A percentile compares a stretch with the other conserved stretches of the same genome.
phyloP scores from a whole-genome alignment of 1,284 basidiomycete species.

The Ceratorhiza oryzae-sativae region DNA sequence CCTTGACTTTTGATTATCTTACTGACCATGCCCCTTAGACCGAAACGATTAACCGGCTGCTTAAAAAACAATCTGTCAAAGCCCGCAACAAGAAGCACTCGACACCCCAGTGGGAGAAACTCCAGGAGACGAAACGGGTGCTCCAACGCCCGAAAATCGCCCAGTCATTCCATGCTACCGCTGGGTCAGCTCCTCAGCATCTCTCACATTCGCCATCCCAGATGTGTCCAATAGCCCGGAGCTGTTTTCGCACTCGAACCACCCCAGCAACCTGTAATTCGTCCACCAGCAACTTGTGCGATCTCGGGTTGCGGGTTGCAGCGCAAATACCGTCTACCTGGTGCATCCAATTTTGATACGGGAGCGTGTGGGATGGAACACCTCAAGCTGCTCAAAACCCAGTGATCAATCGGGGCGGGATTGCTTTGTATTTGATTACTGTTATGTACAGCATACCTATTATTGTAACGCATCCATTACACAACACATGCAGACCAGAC shows the following conservation, averaged over 20 bases:
- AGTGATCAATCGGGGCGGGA: slow-evolving; percentile 26
- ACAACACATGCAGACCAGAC: slow-evolving; percentile 30
- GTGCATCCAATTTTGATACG: slow-evolving; percentile 53
- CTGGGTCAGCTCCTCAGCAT: slow-evolving; percentile 40
- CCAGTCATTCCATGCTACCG: slow-evolving; percentile 38
- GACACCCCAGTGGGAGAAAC: slow-evolving; percentile 17
- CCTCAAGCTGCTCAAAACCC: slow-evolving; percentile 49
- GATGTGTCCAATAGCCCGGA: neutral
- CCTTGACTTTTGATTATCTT: slow-evolving; percentile 10
- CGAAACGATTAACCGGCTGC: slow-evolving; percentile 88
- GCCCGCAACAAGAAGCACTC: slow-evolving; percentile 38
- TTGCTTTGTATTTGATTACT: slow-evolving; percentile 36
- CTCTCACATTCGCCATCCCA: slow-evolving; percentile 19
- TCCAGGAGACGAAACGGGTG: neutral
- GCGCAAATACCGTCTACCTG: slow-evolving; percentile 63
- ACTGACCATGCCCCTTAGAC: slow-evolving; percentile 55
- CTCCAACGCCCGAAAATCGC: neutral
- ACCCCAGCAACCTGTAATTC: slow-evolving; percentile 45
- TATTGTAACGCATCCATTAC: slow-evolving; percentile 40
- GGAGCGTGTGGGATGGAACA: slow-evolving; percentile 63
- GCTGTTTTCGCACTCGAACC: slow-evolving; percentile 42
- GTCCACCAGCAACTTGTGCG: slow-evolving; percentile 52
- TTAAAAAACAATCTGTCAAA: slow-evolving; percentile 77
- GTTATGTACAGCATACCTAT: slow-evolving; percentile 11
- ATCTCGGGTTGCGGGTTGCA: slow-evolving; percentile 57